Base-by-base conservation (phyloP, 2,329 filamentous ascomycete genomes). In the Neofusicoccum kwambonambiense region DNA sequence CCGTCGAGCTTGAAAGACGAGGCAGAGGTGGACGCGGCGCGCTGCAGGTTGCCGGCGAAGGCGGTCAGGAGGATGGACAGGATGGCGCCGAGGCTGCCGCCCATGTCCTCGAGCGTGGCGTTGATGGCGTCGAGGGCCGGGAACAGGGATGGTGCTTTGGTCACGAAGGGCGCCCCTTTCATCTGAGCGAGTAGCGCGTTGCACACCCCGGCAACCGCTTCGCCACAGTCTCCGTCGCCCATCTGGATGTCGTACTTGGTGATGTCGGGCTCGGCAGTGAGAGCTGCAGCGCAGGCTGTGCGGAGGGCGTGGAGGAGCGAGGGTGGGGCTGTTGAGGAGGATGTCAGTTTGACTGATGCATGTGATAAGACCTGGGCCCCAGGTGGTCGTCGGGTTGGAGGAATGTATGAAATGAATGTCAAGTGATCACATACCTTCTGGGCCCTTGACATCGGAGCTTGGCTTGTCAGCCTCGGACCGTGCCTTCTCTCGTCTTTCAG, bases 61-160 rank as follows among this genome's bases (percentile, higher is more conserved):
- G 92, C 88, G 71, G 96, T 96, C 65, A 96, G 85, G 81, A 96
- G 95, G 76, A 97, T 97, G 72, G 90, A 89, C 70, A 90, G 89
- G 66, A 92, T 84, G 27, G 89, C 90, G 39, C 90, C 89, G 0
- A 87, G 89, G 1, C 89, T 91, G 63, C 89, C 90, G 73, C 90
- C 89, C 84, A 91, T 91, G 65, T 81, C 85, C 62, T 91, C 89
- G 27, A 91, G 86, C 2, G 87, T 82, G 22, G 82, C 85, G 65
- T 80, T 81, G 39, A 62, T 45, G 5, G 56, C 34, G 70, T 84
- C 81, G 22, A 91, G 78, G 58, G 87, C 85, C 13, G 83, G 74
- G n/a, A 89, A 83, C 2, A 85, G 74, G 70, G 65, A 73, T 54
- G 68, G 79, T 11, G 74, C 61, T 22, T 77, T 77, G 60, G 84